A percentile compares a stretch with the other conserved stretches of the same genome.
These are phyloP conservation scores for Erigeron canadensis DNA, from an alignment of 129 eudicot genomes.

Conservation along the genomic window DNA sequence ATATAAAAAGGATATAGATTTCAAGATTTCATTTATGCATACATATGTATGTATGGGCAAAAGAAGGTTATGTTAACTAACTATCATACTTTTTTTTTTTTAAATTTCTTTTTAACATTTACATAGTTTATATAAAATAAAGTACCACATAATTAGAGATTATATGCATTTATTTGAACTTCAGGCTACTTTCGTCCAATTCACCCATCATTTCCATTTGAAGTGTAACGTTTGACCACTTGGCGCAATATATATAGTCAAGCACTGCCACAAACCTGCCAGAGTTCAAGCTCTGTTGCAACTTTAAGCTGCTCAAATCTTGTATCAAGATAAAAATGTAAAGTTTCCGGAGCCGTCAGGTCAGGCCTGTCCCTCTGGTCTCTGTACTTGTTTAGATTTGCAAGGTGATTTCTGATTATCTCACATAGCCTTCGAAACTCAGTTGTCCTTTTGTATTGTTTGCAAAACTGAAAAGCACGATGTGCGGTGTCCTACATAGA, in stretches of 20 bases:
- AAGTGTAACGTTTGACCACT: no score
- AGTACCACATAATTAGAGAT: no score
- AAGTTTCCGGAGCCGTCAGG: constrained; percentile 80
- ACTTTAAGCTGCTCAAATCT: constrained; percentile 91
- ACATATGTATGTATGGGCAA: no score
- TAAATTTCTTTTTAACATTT: no score
- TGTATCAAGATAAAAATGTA: constrained; percentile 89
- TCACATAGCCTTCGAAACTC: constrained; percentile 95
- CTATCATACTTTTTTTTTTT: no score
- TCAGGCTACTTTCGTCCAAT: background rate
- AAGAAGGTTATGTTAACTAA: no score
- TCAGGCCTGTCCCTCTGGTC: constrained; percentile 98
- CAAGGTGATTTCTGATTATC: constrained; percentile 90
- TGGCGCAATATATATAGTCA: background rate
- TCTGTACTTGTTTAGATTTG: constrained; percentile 87
- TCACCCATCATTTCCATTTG: background rate
- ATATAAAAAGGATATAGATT: no score
- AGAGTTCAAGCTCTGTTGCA: constrained; percentile 95
- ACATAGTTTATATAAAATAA: no score
- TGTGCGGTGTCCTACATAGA: constrained; percentile 78
- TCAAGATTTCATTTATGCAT: no score
- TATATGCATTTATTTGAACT: no score
- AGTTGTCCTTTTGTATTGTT: constrained; percentile 87
- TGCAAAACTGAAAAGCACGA: constrained; percentile 96
- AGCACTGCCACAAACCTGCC: constrained; percentile 68